Evolutionary conservation across 441 rosid species (phyloP).

Genomic region (Corymbia citriodora): DNA sequence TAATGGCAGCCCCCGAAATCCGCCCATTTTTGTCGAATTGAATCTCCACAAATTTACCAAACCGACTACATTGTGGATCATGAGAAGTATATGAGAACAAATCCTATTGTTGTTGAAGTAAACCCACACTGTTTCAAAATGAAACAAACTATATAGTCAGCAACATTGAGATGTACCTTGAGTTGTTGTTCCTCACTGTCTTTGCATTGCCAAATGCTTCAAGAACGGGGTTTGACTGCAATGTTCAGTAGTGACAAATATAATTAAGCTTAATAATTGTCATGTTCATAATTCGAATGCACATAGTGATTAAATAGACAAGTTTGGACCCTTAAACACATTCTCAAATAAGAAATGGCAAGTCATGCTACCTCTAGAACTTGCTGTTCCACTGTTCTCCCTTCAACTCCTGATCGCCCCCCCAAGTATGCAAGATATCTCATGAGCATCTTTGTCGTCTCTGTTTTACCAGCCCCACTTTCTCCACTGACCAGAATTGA

Average conservation of each 20-base stretch:
- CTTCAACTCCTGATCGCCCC: constrained; percentile 71
- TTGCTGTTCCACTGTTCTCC: constrained; percentile 77
- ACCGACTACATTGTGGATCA: constrained; percentile 41
- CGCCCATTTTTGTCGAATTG: constrained; percentile 74
- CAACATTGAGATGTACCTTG: constrained; percentile 30
- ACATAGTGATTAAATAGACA: not conserved
- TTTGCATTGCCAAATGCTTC: constrained; percentile 79
- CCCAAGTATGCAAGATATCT: constrained; percentile 69
- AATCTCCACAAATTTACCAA: constrained; percentile 76
- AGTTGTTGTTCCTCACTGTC: constrained; percentile 66
- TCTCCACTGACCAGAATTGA: constrained; percentile 80
- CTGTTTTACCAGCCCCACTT: constrained; percentile 87
- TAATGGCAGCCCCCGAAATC: constrained; percentile 71
- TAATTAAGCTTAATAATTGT: not conserved
- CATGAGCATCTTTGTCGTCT: constrained; percentile 82
- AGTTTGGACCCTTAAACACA: not conserved
- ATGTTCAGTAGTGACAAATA: not conserved
- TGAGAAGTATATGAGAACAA: not conserved
- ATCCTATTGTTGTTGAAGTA: not conserved
- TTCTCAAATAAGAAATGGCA: not conserved
- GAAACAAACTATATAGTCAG: not conserved
- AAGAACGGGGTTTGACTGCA: constrained; percentile 69
- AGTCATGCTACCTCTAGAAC: constrained; percentile 55
- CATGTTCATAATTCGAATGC: not conserved
- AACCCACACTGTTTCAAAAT: not conserved